These are phyloP conservation scores for Quercus dentata DNA, from an alignment of 306 rosid species.

Conservation along the genomic window DNA sequence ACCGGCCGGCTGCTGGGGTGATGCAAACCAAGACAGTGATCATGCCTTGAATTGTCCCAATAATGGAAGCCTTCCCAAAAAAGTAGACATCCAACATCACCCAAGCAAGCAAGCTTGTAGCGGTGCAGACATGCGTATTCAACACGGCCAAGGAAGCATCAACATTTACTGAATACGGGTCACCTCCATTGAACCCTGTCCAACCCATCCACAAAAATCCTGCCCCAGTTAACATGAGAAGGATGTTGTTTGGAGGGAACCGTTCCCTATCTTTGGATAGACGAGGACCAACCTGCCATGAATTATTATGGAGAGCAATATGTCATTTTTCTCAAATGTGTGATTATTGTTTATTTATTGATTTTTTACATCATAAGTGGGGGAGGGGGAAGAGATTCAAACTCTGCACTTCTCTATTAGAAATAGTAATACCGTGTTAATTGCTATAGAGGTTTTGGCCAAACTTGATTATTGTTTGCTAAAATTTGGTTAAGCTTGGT, in stretches of 20 bases:
- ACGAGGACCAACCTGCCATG: slow-evolving; percentile 7
- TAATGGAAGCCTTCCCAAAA: slow-evolving; percentile 41
- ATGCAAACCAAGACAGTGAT: slow-evolving; percentile 56
- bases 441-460: no score
- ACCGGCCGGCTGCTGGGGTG: slow-evolving; percentile 54
- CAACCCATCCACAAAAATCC: slow-evolving; percentile 67
- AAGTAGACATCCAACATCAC: slow-evolving; percentile 29
- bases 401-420: no score
- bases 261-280: slow-evolving; percentile 10
- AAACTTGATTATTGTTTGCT: no score
- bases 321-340: no score
- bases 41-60: slow-evolving; percentile 53
- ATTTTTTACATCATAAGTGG: no score
- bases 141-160: slow-evolving; percentile 45
- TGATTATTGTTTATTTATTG: no score
- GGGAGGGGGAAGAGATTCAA: no score
- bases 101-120: slow-evolving; percentile 42
- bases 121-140: slow-evolving; percentile 44
- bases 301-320: no score
- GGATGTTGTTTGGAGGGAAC: slow-evolving; percentile 35
- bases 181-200: slow-evolving; percentile 60
- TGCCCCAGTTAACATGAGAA: slow-evolving; percentile 43
- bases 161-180: slow-evolving; percentile 29
- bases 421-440: no score
- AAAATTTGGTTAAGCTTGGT: no score